A percentile compares a stretch with the other conserved stretches of the same genome.
Conservation (phyloP, 352 stramenopile genomes). For the Globisporangium canariense region DNA sequence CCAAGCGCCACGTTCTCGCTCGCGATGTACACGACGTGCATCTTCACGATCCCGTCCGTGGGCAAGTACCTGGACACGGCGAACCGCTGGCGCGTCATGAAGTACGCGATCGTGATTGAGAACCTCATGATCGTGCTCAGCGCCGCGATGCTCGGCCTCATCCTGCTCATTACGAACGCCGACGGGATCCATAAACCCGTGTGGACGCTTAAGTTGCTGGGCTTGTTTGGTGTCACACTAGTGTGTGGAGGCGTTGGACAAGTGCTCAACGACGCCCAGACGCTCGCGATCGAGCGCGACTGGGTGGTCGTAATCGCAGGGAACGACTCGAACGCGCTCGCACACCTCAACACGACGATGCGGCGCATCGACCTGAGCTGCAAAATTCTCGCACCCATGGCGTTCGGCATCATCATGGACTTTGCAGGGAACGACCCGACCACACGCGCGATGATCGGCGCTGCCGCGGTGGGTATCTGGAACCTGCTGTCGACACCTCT, state of each 20-base stretch:
- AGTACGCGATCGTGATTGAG: slow-evolving; percentile 68
- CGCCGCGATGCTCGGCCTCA: slow-evolving; percentile 52
- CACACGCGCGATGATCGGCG: slow-evolving; percentile 59
- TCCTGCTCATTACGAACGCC: slow-evolving; percentile 62
- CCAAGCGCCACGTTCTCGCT: slow-evolving; percentile 73
- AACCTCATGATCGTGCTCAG: slow-evolving; percentile 80
- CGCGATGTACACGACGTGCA: slow-evolving; percentile 70
- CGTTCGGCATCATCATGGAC: slow-evolving; percentile 80
- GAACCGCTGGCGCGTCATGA: slow-evolving; percentile 68
- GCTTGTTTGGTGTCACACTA: slow-evolving; percentile 48
- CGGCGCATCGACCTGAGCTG: slow-evolving; percentile 79
- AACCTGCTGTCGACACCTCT: slow-evolving; percentile 76
- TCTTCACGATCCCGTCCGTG: slow-evolving; percentile 66
- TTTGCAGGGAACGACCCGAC: slow-evolving; percentile 61
- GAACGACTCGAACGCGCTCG: slow-evolving; percentile 41
- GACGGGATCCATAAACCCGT: slow-evolving; percentile 48
- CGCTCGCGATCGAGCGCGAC: slow-evolving; percentile 77
- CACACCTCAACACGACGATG: slow-evolving; percentile 73
- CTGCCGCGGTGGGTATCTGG: slow-evolving; percentile 65
- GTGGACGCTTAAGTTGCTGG: slow-evolving; percentile 45
- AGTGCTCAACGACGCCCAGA: slow-evolving; percentile 74
- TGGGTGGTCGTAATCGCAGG: slow-evolving; percentile 84
- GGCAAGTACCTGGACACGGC: slow-evolving; percentile 58
- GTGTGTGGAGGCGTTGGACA: slow-evolving; percentile 69
- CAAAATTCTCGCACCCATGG: slow-evolving; percentile 71